Conservation (phyloP, 495 filamentous ascomycete species). For the Lichina pygmaea region DNA sequence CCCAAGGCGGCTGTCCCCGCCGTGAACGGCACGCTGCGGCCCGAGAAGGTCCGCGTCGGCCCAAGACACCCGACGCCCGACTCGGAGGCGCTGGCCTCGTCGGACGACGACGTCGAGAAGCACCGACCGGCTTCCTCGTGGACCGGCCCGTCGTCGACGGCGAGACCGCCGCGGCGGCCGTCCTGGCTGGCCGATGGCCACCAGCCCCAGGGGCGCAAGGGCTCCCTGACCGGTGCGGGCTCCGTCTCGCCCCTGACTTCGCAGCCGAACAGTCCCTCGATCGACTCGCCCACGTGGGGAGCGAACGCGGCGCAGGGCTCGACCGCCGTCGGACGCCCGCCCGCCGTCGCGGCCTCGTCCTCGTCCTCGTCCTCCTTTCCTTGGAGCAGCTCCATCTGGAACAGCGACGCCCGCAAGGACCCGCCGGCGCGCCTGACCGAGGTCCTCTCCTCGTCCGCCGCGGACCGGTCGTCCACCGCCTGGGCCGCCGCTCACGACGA, state of each 20-base stretch:
- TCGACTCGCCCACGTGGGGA: slow-evolving; percentile 44
- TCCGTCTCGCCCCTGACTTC: slow-evolving; percentile 53
- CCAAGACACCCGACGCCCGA: slow-evolving; percentile 65
- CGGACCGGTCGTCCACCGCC: slow-evolving; percentile 6
- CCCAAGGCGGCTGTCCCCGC: slow-evolving; percentile 1
- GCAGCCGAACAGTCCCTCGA: slow-evolving; percentile 45
- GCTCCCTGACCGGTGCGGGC: slow-evolving; percentile 18
- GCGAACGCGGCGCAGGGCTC: slow-evolving; percentile 22
- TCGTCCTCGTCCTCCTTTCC: slow-evolving; percentile 29
- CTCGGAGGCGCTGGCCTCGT: slow-evolving; percentile 76
- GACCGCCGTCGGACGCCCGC: slow-evolving; percentile 9
- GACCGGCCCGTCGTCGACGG: slow-evolving; percentile 9
- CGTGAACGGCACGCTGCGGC: slow-evolving; percentile 29
- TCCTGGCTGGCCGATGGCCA: slow-evolving; percentile 29
- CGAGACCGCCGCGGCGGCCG: slow-evolving; percentile 20
- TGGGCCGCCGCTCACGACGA: slow-evolving; percentile 15
- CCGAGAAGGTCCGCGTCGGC: slow-evolving; percentile 41
- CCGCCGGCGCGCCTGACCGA: slow-evolving; percentile 47
- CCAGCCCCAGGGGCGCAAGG: slow-evolving; percentile 17
- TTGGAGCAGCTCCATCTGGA: slow-evolving; percentile 60
- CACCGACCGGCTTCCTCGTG: slow-evolving; percentile 14
- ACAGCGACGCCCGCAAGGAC: slow-evolving; percentile 42
- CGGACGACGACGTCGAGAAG: slow-evolving; percentile 56
- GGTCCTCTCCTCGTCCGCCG: slow-evolving; percentile 52
- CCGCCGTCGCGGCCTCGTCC: slow-evolving; percentile 20